Evolutionary conservation across 192 early-diverging fungal species (phyloP).

Genomic region (Dissophora globulifera): DNA sequence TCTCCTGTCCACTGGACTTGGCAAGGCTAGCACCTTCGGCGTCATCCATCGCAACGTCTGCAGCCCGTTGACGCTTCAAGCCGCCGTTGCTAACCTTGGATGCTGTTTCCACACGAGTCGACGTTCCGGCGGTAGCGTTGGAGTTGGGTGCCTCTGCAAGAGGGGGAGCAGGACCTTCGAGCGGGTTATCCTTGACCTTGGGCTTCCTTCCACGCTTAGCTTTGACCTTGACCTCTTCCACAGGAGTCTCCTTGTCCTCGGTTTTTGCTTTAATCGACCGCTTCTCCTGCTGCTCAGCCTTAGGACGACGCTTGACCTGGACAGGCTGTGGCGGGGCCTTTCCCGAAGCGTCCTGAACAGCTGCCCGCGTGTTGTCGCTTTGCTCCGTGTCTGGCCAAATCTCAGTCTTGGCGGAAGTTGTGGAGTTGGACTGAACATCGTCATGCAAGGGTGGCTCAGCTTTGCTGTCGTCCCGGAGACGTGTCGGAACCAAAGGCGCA

Average conservation of each 20-base stretch:
- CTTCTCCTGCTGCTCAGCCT: constrained; percentile 31
- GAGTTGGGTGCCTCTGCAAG: not conserved
- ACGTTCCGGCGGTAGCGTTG: not conserved
- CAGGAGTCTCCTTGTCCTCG: constrained; percentile 23
- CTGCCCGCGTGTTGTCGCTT: not conserved
- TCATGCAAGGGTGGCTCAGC: constrained; percentile 2
- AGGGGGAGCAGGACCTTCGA: constrained; percentile 11
- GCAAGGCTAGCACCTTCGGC: not conserved
- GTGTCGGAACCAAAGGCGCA: not conserved
- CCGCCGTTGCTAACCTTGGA: constrained; percentile 5
- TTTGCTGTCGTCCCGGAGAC: constrained; percentile 7
- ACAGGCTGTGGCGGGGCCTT: not conserved
- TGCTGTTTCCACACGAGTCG: constrained; percentile 3
- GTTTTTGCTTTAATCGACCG: constrained; percentile 14
- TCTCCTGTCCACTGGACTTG: not conserved
- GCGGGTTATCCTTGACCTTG: constrained; percentile 32
- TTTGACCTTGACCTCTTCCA: constrained; percentile 25
- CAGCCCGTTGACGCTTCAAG: constrained; percentile 17
- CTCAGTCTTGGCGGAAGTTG: constrained; percentile 14
- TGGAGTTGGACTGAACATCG: constrained; percentile 6
- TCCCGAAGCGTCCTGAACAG: not conserved
- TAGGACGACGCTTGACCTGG: constrained; percentile 35
- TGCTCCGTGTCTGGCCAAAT: constrained; percentile 10
- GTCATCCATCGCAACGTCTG: constrained; percentile 15
- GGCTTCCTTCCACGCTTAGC: constrained; percentile 47